These are phyloP conservation scores for Aaosphaeria arxii DNA, from an alignment of 2,329 filamentous ascomycete species.

Conservation along the genomic window DNA sequence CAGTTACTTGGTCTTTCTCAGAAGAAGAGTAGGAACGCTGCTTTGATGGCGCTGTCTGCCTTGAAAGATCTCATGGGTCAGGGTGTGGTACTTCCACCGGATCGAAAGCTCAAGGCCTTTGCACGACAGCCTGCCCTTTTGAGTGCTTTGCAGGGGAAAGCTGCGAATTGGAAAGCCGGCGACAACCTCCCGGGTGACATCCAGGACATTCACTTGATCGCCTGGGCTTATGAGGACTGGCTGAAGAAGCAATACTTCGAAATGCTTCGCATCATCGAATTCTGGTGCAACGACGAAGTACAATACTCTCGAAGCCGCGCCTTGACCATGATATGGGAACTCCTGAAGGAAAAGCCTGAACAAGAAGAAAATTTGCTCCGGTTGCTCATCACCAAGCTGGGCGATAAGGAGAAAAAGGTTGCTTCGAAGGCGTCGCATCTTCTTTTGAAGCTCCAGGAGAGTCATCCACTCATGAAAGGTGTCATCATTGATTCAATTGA, in stretches of 20 bases:
- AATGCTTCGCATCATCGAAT: constrained; percentile 84
- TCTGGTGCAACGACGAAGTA: constrained; percentile 93
- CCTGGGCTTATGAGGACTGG: constrained; percentile 94
- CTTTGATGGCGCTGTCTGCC: constrained; percentile 86
- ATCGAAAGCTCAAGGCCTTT: constrained; percentile 79
- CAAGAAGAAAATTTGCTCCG: constrained; percentile 93
- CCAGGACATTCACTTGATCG: constrained; percentile 73
- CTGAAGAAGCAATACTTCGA: constrained; percentile 92
- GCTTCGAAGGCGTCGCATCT: constrained; percentile 90
- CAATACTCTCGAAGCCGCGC: constrained; percentile 87
- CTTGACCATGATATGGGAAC: constrained; percentile 85
- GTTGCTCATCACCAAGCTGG: constrained; percentile 91
- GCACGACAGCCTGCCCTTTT: constrained; percentile 74
- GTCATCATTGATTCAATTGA: constrained; percentile 84
- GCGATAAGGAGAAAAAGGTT: constrained; percentile 93
- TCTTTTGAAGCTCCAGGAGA: constrained; percentile 83
- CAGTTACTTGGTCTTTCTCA: constrained; percentile 77
- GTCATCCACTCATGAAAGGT: constrained; percentile 90
- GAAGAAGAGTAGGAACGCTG: constrained; percentile 91
- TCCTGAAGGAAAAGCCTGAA: constrained; percentile 93
- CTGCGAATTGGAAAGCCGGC: constrained; percentile 63
- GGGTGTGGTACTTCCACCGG: constrained; percentile 76
- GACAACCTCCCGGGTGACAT: constrained; percentile 71
- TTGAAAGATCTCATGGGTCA: constrained; percentile 92
- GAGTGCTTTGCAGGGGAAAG: constrained; percentile 63